A percentile compares a stretch with the other conserved stretches of the same genome.
Conservation (phyloP, 2,329 filamentous ascomycete species). For the Plenodomus lindquistii region DNA sequence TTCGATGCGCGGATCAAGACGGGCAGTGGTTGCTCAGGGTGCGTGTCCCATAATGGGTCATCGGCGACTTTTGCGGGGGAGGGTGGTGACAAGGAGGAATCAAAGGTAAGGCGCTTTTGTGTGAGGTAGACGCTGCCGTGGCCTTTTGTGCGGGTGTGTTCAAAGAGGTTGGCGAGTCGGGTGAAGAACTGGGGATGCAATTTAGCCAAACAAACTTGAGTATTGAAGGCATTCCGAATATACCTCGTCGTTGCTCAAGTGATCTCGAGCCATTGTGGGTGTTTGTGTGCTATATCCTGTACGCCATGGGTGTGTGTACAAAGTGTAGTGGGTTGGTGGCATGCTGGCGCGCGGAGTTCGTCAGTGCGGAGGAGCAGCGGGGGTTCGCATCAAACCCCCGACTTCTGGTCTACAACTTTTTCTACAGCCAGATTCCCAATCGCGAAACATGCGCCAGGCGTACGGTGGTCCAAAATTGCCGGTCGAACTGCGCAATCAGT, state of each 20-base stretch:
- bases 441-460: constrained; percentile 43
- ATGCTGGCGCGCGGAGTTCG: constrained; percentile 15
- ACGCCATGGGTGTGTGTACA: constrained; percentile 18
- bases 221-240: constrained; percentile 30
- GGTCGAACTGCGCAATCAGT: constrained; percentile 49
- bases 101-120: constrained; percentile 67
- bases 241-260: constrained; percentile 66
- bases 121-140: constrained; percentile 75
- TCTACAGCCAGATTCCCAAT: constrained; percentile 18
- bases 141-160: constrained; percentile 66
- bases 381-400: constrained; percentile 28
- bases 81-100: constrained; percentile 45
- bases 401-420: constrained; percentile 32
- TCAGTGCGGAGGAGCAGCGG: constrained; percentile 26
- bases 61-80: constrained; percentile 48
- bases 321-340: constrained; percentile 16
- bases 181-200: constrained; percentile 67
- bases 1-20: constrained; percentile 84
- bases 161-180: constrained; percentile 69
- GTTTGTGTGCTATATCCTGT: constrained; percentile 22
- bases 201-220: constrained; percentile 1
- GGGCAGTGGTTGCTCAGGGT: constrained; percentile 64
- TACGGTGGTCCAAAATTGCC: constrained; percentile 52
- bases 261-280: constrained; percentile 53
- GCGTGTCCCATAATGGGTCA: constrained; percentile 63